Conservation (phyloP, 805 yeast genomes). For the Wickerhamomyces chaumierensis region DNA sequence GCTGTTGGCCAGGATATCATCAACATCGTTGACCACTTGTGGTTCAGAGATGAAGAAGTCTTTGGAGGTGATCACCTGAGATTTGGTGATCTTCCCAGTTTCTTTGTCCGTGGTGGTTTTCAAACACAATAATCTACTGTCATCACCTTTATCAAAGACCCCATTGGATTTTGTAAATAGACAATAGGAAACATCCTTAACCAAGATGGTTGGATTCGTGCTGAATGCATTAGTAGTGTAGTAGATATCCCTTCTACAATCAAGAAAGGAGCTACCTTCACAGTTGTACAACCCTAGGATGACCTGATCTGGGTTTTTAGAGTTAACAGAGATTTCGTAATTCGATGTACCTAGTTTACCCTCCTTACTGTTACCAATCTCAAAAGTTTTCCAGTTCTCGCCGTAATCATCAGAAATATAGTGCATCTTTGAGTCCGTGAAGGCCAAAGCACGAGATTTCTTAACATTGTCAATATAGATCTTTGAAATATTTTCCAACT, state of each 20-base stretch:
- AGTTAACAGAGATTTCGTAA: conserved; percentile 25
- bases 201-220: conserved; percentile 17
- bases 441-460: conserved; percentile 28
- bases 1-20: conserved; percentile 19
- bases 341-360: conserved; percentile 12
- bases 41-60: conserved; percentile 31
- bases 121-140: conserved; percentile 30
- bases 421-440: conserved; percentile 21
- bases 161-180: conserved; percentile 19
- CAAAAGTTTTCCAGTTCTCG: conserved; percentile 26
- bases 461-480: conserved; percentile 24
- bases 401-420: conserved; percentile 32
- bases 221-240: conserved; percentile 37
- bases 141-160: conserved; percentile 16
- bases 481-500: conserved; percentile 21
- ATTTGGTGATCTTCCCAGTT: conserved; percentile 22
- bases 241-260: conserved; percentile 26
- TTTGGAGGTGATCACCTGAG: conserved; percentile 22
- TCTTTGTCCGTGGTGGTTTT: conserved; percentile 25
- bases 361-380: conserved; percentile 16
- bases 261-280: background rate
- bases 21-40: conserved; percentile 20
- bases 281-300: conserved; percentile 23
- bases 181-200: conserved; percentile 20
- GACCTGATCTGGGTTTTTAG: conserved; percentile 25